Evolutionary conservation across 306 rosid genomes (phyloP), one percentile per base, ranked within the genome.

Genomic region (Cucurbita pepo): DNA sequence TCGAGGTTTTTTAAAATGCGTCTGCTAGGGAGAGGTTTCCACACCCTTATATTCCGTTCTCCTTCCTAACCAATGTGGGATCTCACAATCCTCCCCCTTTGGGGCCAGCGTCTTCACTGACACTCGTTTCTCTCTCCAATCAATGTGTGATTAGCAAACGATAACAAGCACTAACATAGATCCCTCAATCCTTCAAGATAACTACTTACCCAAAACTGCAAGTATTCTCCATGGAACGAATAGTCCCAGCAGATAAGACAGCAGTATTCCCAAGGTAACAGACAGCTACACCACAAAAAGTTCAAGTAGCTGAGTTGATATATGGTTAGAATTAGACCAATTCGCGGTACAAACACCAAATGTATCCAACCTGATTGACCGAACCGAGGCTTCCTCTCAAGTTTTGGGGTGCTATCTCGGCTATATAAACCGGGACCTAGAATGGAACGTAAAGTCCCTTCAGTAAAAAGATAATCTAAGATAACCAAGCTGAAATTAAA

Each of bases 331-430:
- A 37, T 37, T 41, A 44, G 50, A 60, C 40, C 48, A 51, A 19
- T 53, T 38, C 41, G 30, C 51, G 43, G 56, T 30, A 57, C 47
- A 72, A 54, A 37, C 8, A 57, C 34, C 5, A 52, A 81, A 69
- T 78, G 65, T 62, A 59, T 72, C 86, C 56, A 79, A 94, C 99
- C 97, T 94, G 99, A 77, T 89, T 87, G 64, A 94, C 92, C 34
- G 99, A 82, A 65, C 81, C 97, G 54, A 94, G 71, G 77, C 71
- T 60, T 55, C 99, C 99, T 80, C 99, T 88, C 82, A 91, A 52
- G 82, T 94, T 86, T 80, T 91, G 96, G 72, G 99, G 99, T 37
- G 99, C 56, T 82, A 94, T 94, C 87, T 94, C 99, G 21, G 99
- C 95, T 75, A 91, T 91, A 67, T 91, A 94, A 4, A 94, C 95